A percentile compares a stretch with the other conserved stretches of the same genome.
These are phyloP conservation scores for Colletotrichum tropicicola DNA, from an alignment of 2,329 filamentous ascomycete species.

Conservation along the genomic window DNA sequence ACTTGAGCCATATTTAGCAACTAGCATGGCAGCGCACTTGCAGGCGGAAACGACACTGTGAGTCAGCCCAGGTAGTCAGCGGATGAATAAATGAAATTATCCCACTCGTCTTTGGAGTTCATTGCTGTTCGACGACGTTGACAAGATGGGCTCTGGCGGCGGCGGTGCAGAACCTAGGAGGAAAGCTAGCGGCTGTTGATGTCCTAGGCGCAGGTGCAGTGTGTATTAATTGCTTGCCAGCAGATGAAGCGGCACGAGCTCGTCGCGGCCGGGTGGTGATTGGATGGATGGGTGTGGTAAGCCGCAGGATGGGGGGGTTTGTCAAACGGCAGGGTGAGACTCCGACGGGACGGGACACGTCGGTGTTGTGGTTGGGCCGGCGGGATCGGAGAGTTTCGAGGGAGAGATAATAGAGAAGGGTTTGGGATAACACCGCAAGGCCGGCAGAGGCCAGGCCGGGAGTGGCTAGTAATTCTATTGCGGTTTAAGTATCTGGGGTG, in stretches of 20 bases:
- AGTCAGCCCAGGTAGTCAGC: constrained; percentile 5
- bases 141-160: no score
- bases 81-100: constrained; percentile 19
- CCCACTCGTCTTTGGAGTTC: not conserved
- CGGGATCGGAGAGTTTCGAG: not conserved
- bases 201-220: no score
- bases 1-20: no score
- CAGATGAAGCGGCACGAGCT: not conserved
- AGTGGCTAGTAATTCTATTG: not conserved
- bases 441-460: not conserved
- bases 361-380: constrained; percentile 7
- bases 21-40: not conserved
- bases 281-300: not conserved
- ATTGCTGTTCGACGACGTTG: no score
- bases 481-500: no score
- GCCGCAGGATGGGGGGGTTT: not conserved
- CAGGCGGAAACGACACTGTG: not conserved
- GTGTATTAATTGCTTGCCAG: not conserved
- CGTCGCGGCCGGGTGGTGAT: not conserved
- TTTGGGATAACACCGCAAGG: not conserved
- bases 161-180: no score
- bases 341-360: not conserved
- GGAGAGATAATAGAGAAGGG: not conserved
- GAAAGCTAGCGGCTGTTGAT: no score
- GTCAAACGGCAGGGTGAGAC: not conserved